These are phyloP conservation scores for Nymphaea thermarum DNA, from an alignment of 164 flowering plant genomes.

Conservation along the genomic window DNA sequence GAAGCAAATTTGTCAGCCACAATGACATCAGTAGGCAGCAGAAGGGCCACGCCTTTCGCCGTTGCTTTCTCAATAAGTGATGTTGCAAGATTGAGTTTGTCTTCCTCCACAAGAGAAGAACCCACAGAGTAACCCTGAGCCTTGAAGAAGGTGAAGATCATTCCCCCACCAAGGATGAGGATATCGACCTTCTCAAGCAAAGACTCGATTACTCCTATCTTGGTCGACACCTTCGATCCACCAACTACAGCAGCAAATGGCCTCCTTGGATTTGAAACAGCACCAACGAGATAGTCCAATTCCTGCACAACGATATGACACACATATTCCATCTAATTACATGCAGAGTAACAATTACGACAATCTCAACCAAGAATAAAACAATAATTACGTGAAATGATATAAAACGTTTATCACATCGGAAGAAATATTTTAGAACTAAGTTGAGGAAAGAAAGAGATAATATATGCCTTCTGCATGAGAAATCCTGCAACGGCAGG, in stretches of 20 bases:
- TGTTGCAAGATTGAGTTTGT: constrained; percentile 62
- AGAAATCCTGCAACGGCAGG: constrained; percentile 89
- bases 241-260: constrained; percentile 88
- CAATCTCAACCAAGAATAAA: no score
- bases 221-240: constrained; percentile 75
- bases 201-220: constrained; percentile 77
- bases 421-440: no score
- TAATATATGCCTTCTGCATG: constrained; percentile 54
- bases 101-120: constrained; percentile 73
- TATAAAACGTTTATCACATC: no score
- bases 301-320: constrained; percentile 22
- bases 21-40: constrained; percentile 62
- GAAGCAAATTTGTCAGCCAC: constrained; percentile 78
- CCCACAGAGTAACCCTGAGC: constrained; percentile 76
- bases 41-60: constrained; percentile 59
- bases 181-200: constrained; percentile 63
- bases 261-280: constrained; percentile 62
- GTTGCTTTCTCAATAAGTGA: constrained; percentile 64
- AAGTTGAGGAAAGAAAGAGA: no score
- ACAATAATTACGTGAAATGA: no score
- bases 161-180: constrained; percentile 71
- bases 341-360: no score
- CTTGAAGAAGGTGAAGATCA: constrained; percentile 80
- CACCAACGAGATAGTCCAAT: constrained; percentile 72
- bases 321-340: no score